Evolutionary conservation across 2,329 filamentous ascomycete species (phyloP), one percentile per base, ranked within the genome.

Genomic region (Thelonectria blattea): DNA sequence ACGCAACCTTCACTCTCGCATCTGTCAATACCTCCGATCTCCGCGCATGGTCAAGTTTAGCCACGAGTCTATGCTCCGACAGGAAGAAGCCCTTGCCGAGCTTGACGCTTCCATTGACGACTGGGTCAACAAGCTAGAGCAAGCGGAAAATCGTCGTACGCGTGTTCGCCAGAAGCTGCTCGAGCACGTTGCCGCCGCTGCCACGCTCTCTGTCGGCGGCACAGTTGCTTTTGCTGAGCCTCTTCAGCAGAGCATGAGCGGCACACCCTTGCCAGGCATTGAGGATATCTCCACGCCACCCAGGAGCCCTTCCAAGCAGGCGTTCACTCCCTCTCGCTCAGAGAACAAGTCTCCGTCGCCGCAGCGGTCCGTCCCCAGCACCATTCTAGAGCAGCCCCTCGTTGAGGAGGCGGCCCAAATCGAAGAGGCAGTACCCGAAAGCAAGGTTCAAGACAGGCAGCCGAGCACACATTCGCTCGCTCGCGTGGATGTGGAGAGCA

Each of bases 41-140:
- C 87, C 89, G 9, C 85, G 89, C 32, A 84, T 86, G 5, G 86
- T 88, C 57, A 88, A 86, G 65, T 92, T 93, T 73, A 91, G 87
- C 65, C 84, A 88, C 64, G 90, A 93, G 62, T 88, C 87, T 18
- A 86, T 94, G 73, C 81, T 93, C 43, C 91, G 90, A 77, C 91
- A 93, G 72, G 91, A 93, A 74, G 91, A 93, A 75, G 89, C 90
- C 1, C 81, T 94, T 11, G 86, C 88, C 1, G 91, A 93, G 73
- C 83, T 94, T 7, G 91, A 94, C 71, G 79, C 83, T 15, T 91
- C 88, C 3, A 93, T 94, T 64, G 91, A 93, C 69, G 90, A 92
- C 72, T 93, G 91, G 88, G 87, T 91, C 50, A 81, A 78, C 67
- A 93, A 93, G 77, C 83, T 93, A n/a, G 91, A 93, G 71, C 85